A percentile compares a stretch with the other conserved stretches of the same genome.
phyloP scores from a whole-genome alignment of 192 early-diverging fungal genomes.

The Phycomyces nitens region DNA sequence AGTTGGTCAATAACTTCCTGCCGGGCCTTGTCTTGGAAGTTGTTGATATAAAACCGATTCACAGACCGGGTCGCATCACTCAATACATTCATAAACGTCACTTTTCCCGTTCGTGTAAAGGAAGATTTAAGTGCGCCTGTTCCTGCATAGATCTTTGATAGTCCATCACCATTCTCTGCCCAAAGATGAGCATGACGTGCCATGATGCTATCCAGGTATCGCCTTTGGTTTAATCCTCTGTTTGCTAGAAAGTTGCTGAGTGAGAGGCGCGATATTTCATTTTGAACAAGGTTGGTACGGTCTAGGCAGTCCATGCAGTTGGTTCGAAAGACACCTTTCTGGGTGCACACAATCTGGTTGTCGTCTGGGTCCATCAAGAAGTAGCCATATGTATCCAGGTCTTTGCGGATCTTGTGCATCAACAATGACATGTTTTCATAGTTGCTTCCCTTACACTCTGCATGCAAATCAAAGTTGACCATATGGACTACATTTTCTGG shows the following conservation, averaged over 20 bases:
- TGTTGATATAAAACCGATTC: slow-evolving; percentile 92
- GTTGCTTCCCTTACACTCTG: slow-evolving; percentile 70
- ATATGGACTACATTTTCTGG: slow-evolving; percentile 53
- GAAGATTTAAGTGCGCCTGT: slow-evolving; percentile 93
- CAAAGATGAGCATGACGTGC: slow-evolving; percentile 62
- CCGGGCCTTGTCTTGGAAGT: slow-evolving; percentile 90
- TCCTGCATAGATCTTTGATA: slow-evolving; percentile 93
- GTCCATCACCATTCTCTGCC: slow-evolving; percentile 86
- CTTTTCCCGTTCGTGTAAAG: slow-evolving; percentile 86
- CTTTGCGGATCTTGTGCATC: slow-evolving; percentile 45
- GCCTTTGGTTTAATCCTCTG: slow-evolving; percentile 19
- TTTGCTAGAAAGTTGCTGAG: slow-evolving; percentile 44
- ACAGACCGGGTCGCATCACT: slow-evolving; percentile 92
- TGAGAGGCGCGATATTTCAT: slow-evolving; percentile 56
- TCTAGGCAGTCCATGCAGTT: slow-evolving; percentile 90
- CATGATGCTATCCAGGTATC: slow-evolving; percentile 25
- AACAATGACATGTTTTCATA: slow-evolving; percentile 70
- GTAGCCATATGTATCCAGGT: slow-evolving; percentile 62
- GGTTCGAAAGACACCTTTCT: slow-evolving; percentile 83
- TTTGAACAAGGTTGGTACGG: slow-evolving; percentile 93
- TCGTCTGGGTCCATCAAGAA: slow-evolving; percentile 63
- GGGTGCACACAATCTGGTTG: slow-evolving; percentile 55
- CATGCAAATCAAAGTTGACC: slow-evolving; percentile 82
- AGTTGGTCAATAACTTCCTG: slow-evolving; percentile 92
- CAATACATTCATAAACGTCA: slow-evolving; percentile 75